Percentiles rank a stretch among this genome's conserved stretches.
Conservation (phyloP, 2,329 filamentous ascomycete species). For the Celoporthe dispersa region DNA sequence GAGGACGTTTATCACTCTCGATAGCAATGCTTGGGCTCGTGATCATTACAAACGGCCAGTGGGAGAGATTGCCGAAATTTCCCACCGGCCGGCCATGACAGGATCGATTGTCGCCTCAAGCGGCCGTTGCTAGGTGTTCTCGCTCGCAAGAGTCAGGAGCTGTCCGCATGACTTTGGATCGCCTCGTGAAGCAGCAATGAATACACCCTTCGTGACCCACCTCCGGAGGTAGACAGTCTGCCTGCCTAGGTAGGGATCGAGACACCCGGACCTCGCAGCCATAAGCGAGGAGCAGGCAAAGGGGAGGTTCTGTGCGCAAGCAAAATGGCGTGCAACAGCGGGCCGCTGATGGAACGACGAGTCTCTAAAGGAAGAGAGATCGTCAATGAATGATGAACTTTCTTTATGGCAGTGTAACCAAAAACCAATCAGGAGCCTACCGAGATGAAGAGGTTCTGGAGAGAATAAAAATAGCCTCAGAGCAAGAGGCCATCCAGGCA, state of each 20-base stretch:
- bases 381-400: not conserved
- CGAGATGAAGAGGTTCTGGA: not conserved
- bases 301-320: not conserved
- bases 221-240: not conserved
- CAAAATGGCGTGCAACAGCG: not conserved
- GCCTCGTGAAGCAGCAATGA: not conserved
- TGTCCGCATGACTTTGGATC: not conserved
- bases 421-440: not conserved
- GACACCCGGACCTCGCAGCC: not conserved
- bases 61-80: not conserved
- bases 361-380: not conserved
- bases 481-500: not conserved
- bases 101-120: not conserved
- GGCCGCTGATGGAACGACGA: not conserved
- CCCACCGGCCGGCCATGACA: not conserved
- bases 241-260: not conserved
- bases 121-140: not conserved
- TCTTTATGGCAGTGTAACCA: not conserved
- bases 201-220: not conserved
- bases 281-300: not conserved
- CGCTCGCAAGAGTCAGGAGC: not conserved
- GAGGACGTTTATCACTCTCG: not conserved
- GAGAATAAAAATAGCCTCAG: not conserved
- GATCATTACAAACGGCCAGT: not conserved
- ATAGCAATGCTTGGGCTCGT: not conserved